These are phyloP conservation scores for Pseudonitzschia pungens DNA, from an alignment of 108 stramenopile genomes.

Conservation along the genomic window DNA sequence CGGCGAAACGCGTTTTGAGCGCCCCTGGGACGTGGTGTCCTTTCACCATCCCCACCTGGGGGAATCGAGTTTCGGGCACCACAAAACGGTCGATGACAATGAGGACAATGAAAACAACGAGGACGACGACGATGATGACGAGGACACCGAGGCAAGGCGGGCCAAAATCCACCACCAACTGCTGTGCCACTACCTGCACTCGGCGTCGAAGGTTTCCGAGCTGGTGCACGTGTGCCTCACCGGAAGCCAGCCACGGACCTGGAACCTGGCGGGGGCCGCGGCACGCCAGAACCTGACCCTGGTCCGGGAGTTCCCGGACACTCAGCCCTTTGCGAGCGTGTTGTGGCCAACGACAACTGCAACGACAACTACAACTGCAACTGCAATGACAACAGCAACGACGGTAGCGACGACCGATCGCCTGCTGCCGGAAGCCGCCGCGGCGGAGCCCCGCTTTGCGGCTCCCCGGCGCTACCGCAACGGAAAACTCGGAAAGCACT, in stretches of 20 bases:
- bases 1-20: too few relatives aligned
- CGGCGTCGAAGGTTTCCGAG: conserved; percentile 38
- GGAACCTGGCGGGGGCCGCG: conserved; percentile 50
- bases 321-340: conserved; percentile 39
- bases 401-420: too few relatives aligned
- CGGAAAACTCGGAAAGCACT: conserved; percentile 64
- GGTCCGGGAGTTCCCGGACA: conserved; percentile 28
- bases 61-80: background rate
- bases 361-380: too few relatives aligned
- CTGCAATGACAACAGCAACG: too few relatives aligned
- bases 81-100: too few relatives aligned
- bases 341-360: too few relatives aligned
- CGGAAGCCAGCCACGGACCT: conserved; percentile 60
- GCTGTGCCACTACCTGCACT: conserved; percentile 62
- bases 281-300: conserved; percentile 30
- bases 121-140: background rate
- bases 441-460: conserved; percentile 35
- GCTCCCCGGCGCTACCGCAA: conserved; percentile 63
- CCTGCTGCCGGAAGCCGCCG: background rate
- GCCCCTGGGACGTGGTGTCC: conserved; percentile 56
- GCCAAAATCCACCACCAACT: conserved; percentile 49
- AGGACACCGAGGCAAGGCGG: conserved; percentile 33
- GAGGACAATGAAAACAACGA: too few relatives aligned
- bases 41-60: conserved; percentile 82
- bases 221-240: conserved; percentile 66